Evolutionary conservation across 768 basidiomycete species (phyloP).

Genomic region (Epithele typhae): DNA sequence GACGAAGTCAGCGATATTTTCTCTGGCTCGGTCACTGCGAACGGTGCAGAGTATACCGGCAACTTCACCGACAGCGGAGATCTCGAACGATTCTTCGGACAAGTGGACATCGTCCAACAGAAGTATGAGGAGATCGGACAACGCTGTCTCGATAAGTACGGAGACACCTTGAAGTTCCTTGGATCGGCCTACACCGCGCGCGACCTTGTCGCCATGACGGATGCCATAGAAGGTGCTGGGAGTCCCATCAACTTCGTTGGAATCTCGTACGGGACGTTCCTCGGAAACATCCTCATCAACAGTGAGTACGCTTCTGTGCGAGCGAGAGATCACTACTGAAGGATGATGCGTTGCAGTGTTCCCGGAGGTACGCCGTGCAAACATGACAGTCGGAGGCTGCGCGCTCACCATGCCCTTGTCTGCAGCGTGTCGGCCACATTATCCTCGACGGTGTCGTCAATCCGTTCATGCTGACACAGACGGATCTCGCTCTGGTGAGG

Average conservation of each 20-base stretch:
- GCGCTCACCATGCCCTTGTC: background rate
- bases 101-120: background rate
- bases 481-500: no score
- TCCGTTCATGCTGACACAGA: no score
- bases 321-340: no score
- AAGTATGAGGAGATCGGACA: background rate
- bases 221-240: background rate
- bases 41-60: background rate
- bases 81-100: background rate
- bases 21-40: background rate
- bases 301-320: background rate
- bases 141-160: background rate
- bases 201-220: background rate
- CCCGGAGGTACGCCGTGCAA: background rate
- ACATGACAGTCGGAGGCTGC: background rate
- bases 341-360: background rate
- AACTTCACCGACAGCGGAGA: background rate
- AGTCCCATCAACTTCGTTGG: background rate
- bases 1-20: background rate
- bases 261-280: constrained; percentile 2
- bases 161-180: background rate
- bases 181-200: background rate
- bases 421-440: background rate
- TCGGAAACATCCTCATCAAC: background rate
- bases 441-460: constrained; percentile 3